Conservation (phyloP, 2,329 filamentous ascomycete species). For the Periconia sp. region DNA sequence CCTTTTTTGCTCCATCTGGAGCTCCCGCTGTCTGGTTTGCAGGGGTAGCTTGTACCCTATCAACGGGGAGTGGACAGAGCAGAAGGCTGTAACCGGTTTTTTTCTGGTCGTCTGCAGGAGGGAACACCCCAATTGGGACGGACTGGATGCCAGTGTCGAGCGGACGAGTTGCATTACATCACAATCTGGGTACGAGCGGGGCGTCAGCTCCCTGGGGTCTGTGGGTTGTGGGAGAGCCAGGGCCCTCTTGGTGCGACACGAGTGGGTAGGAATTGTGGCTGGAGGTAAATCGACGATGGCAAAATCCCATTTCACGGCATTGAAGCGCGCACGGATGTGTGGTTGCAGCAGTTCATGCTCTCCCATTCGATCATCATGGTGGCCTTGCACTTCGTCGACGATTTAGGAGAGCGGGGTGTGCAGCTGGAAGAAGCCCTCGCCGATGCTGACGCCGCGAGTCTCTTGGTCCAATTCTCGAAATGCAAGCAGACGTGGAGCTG, state of each 20-base stretch:
- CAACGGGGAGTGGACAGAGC: slow-evolving; percentile 15
- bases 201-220: slow-evolving; percentile 23
- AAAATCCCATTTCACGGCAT: not conserved
- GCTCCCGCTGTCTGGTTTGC: slow-evolving; percentile 19
- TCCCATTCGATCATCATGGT: not conserved
- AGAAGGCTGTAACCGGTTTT: slow-evolving; percentile 41
- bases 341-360: not conserved
- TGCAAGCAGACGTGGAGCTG: not conserved
- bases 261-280: slow-evolving; percentile 34
- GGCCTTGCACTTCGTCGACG: too few relatives aligned
- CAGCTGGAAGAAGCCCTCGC: not conserved
- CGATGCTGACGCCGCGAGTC: not conserved
- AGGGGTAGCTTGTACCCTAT: slow-evolving; percentile 42
- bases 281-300: slow-evolving; percentile 36
- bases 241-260: slow-evolving; percentile 30
- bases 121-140: slow-evolving; percentile 26
- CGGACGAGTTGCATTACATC: slow-evolving; percentile 35
- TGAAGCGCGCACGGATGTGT: not conserved
- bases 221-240: slow-evolving; percentile 19
- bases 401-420: too few relatives aligned
- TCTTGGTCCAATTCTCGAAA: not conserved
- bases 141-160: slow-evolving; percentile 18
- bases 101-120: slow-evolving; percentile 6
- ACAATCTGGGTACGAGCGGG: slow-evolving; percentile 36
- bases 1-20: slow-evolving; percentile 3